Evolutionary conservation across 495 filamentous ascomycete genomes (phyloP).

Genomic region (Aspergillus avenaceus): DNA sequence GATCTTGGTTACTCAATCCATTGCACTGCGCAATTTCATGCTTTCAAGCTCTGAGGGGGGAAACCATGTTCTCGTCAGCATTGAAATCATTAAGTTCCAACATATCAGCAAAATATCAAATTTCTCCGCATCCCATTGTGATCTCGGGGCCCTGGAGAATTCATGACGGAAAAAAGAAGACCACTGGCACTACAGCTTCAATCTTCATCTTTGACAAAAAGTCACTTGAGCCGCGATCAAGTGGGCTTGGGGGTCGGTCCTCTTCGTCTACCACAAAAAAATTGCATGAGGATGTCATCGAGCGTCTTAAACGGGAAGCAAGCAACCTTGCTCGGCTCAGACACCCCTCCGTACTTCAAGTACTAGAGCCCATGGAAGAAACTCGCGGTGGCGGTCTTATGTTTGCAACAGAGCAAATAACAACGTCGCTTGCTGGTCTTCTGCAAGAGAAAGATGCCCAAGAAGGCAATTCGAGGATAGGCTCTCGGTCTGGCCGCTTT

Average conservation of each 20-base stretch:
- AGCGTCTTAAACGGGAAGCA: constrained; percentile 86
- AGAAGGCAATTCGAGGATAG: constrained; percentile 55
- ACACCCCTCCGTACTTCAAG: constrained; percentile 87
- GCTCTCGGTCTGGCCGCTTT: constrained; percentile 70
- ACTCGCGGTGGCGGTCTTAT: constrained; percentile 85
- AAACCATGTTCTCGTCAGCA: constrained; percentile 79
- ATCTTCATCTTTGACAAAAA: constrained; percentile 95
- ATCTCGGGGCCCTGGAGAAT: constrained; percentile 94
- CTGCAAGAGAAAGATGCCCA: constrained; percentile 89
- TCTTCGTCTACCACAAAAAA: constrained; percentile 69
- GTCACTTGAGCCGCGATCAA: constrained; percentile 65
- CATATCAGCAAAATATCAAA: constrained; percentile 83
- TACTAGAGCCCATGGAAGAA: constrained; percentile 93
- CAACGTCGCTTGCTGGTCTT: constrained; percentile 77
- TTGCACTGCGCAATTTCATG: background rate
- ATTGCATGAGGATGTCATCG: constrained; percentile 81
- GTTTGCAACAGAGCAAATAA: constrained; percentile 91
- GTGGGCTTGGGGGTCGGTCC: constrained; percentile 54
- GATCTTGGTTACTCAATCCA: background rate
- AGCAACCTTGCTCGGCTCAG: constrained; percentile 79
- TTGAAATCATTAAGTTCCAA: constrained; percentile 90
- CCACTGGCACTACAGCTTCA: constrained; percentile 78
- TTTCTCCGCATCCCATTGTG: constrained; percentile 63
- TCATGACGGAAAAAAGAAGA: constrained; percentile 94
- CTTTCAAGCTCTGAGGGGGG: background rate